Evolutionary conservation across 805 yeast species (phyloP).

Genomic region (Candida dendrica): DNA sequence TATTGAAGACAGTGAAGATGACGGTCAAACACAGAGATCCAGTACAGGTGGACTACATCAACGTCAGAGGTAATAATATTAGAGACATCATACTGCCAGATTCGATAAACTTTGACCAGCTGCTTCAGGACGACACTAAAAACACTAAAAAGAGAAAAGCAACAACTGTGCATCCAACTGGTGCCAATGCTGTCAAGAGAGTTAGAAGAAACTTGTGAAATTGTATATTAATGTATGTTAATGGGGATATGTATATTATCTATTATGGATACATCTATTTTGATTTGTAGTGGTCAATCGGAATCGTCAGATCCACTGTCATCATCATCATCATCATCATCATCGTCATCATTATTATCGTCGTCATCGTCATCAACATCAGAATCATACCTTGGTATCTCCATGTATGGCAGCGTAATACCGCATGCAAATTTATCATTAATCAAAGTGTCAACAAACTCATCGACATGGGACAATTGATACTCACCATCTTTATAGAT

Average conservation of each 20-base stretch:
- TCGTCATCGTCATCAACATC: conserved; percentile 26
- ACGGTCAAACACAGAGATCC: conserved; percentile 67
- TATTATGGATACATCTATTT: too few relatives aligned
- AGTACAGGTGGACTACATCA: conserved; percentile 64
- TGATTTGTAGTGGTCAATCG: too few relatives aligned
- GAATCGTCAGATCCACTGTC: conserved; percentile 9
- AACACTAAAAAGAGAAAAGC: conserved; percentile 14
- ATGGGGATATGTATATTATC: too few relatives aligned
- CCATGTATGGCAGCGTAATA: conserved; percentile 56
- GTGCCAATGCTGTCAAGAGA: conserved; percentile 21
- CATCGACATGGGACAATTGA: conserved; percentile 58
- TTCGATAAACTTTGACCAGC: conserved; percentile 63
- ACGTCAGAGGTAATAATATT: conserved; percentile 83
- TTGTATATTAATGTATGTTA: not conserved
- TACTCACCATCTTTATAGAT: conserved; percentile 31
- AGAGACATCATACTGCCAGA: conserved; percentile 83
- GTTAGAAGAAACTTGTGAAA: conserved; percentile 25
- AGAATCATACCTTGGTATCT: conserved; percentile 17
- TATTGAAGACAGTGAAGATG: conserved; percentile 73
- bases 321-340: conserved; percentile 14
- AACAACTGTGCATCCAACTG: conserved; percentile 4
- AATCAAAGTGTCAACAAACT: conserved; percentile 57
- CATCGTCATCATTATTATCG: conserved; percentile 16
- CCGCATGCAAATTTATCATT: conserved; percentile 59
- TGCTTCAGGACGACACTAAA: conserved; percentile 39